Evolutionary conservation across 2,329 filamentous ascomycete species (phyloP).

Genomic region (Ceratocystis colombiana): DNA sequence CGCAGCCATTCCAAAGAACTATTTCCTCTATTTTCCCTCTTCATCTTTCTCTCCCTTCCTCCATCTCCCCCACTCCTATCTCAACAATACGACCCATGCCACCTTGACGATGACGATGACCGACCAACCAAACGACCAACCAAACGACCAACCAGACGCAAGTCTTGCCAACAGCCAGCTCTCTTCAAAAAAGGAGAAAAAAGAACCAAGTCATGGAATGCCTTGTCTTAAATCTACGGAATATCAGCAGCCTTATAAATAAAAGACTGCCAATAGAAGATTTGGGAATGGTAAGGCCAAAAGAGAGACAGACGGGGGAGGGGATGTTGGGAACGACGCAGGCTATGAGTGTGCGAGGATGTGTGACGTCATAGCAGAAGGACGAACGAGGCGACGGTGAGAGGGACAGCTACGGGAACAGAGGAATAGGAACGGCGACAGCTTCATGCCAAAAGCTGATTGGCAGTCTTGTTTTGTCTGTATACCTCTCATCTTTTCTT

Average conservation of each 20-base stretch:
- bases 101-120: slow-evolving; percentile 9
- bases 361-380: not conserved
- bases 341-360: not conserved
- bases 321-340: not conserved
- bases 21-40: not conserved
- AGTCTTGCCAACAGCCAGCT: not conserved
- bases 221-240: too few species aligned
- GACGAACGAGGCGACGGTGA: not conserved
- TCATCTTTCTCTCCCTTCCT: not conserved
- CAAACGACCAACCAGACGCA: not conserved
- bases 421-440: not conserved
- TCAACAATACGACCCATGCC: not conserved
- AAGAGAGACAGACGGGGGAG: not conserved
- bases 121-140: not conserved
- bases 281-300: not conserved
- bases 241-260: too few species aligned
- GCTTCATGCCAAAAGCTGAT: not conserved
- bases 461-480: not conserved
- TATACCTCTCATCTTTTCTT: slow-evolving; percentile 10
- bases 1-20: not conserved
- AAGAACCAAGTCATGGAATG: too few species aligned
- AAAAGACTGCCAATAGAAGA: too few species aligned
- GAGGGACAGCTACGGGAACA: not conserved
- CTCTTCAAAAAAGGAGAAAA: not conserved
- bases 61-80: too few species aligned